These are phyloP conservation scores for Globisporangium spinosum DNA, from an alignment of 352 stramenopile genomes.

Conservation along the genomic window DNA sequence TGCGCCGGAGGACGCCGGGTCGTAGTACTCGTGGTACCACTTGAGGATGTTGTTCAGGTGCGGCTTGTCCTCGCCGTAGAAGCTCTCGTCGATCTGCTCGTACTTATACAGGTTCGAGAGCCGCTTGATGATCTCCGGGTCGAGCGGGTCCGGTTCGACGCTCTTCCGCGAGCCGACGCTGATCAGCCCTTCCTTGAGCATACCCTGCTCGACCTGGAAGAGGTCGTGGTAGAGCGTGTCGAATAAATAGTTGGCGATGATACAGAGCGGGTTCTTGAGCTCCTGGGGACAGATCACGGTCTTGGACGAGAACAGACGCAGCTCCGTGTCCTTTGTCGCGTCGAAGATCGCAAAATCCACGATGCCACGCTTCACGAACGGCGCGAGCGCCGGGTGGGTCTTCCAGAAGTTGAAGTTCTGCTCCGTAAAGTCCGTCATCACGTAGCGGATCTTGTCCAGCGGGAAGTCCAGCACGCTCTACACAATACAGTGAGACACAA, in stretches of 20 bases:
- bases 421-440: conserved; percentile 95
- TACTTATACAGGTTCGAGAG: conserved; percentile 90
- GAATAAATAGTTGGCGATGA: conserved; percentile 94
- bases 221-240: conserved; percentile 92
- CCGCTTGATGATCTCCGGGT: conserved; percentile 92
- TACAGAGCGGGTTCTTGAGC: conserved; percentile 84
- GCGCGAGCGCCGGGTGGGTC: conserved; percentile 77
- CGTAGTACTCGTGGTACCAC: conserved; percentile 88
- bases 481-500: conserved; percentile 6
- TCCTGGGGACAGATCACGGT: conserved; percentile 42
- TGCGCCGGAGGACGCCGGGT: conserved; percentile 48
- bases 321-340: conserved; percentile 82
- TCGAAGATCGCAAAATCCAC: conserved; percentile 94
- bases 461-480: conserved; percentile 84
- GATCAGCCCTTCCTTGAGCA: conserved; percentile 89
- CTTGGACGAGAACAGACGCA: conserved; percentile 67
- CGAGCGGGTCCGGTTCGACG: conserved; percentile 78
- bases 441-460: conserved; percentile 89
- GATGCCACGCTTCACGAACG: conserved; percentile 83
- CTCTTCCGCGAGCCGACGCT: conserved; percentile 76
- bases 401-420: conserved; percentile 93
- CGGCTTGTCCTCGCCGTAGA: conserved; percentile 66
- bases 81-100: conserved; percentile 69
- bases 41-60: conserved; percentile 90
- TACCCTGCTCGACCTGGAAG: conserved; percentile 83